Evolutionary conservation across 495 filamentous ascomycete species (phyloP), one percentile per base, ranked within the genome.

Genomic region (Aspergillus leporis): DNA sequence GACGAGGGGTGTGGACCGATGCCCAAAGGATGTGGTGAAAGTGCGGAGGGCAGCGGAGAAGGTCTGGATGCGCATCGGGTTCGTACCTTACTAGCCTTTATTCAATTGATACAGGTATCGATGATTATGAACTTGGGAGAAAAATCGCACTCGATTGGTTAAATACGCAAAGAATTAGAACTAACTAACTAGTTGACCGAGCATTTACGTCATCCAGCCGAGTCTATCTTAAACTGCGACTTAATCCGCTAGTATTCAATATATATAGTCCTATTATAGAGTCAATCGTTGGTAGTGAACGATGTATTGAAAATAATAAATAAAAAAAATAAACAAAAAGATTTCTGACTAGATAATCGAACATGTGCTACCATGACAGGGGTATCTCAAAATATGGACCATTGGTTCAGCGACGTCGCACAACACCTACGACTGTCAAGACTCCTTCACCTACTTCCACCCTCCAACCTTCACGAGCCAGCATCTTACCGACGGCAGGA

Each of bases 391-490:
- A 51, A 40, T 21, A 52, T 23, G 56, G 40, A 9, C 16, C 36
- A 49, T 55, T 58, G 34, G 23, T n/a, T 60, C 58, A 66, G 55
- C 57, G 66, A 25, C 59, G 66, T 52, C 75, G 67, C 53, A 67
- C 66, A 51, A 64, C 76, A 1, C 90, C 91, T 13, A 73, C 80
- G 9, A 97, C 82, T 41, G 84, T 66, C 47, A 92, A 77, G 32
- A 80, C 75, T 0, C 92, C 93, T 10, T 82, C 80, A 31, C 82
- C 74, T 31, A 88, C 77, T 70, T 91, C 82, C 31, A 95, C 78
- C 60, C 83, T 88, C 94, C 94, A 98, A 0, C 91, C 92, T 55
- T 93, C 90, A 38, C 79, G 79, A 49, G 84, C 76, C 54, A 98
- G 70, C 75, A 88, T 88, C 67, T 81, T 89, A 52, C 77, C 85